These are phyloP conservation scores for Pseudopediastrum boryanum DNA, from an alignment of 139 green algal genomes.

Conservation along the genomic window DNA sequence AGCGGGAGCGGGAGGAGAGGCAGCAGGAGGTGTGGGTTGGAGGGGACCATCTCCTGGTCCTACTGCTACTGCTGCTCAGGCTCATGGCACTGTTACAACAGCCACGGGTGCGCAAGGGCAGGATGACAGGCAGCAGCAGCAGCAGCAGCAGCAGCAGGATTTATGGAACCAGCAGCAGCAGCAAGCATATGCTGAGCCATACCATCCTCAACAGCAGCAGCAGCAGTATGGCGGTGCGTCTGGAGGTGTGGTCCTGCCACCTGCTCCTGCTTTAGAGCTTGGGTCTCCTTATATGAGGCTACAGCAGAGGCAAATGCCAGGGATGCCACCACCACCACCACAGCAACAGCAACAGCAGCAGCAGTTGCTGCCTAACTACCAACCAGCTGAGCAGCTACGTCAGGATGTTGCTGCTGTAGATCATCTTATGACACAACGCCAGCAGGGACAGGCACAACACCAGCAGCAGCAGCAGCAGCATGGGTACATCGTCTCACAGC, in stretches of 20 bases:
- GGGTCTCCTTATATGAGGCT: background rate
- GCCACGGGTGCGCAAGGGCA: too few relatives aligned
- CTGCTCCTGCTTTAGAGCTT: background rate
- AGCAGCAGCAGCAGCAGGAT: background rate
- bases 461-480: background rate
- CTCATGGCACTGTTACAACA: too few relatives aligned
- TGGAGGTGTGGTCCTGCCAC: background rate
- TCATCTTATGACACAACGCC: background rate
- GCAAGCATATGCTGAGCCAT: background rate
- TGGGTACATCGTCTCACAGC: background rate
- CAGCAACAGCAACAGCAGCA: background rate
- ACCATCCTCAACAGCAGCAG: background rate
- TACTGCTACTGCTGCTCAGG: too few relatives aligned
- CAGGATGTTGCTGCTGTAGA: background rate
- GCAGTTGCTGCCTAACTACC: background rate
- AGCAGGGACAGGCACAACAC: background rate
- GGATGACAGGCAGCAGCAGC: conserved; percentile 10
- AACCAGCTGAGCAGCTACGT: background rate
- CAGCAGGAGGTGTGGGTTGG: too few relatives aligned
- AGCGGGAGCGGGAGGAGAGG: background rate
- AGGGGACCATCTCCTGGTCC: too few relatives aligned
- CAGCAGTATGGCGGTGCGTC: background rate
- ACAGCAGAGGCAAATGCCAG: background rate
- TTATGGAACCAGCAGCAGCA: background rate
- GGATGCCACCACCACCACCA: background rate